Evolutionary conservation across 768 basidiomycete species (phyloP).

Genomic region (Suillus bovinus): DNA sequence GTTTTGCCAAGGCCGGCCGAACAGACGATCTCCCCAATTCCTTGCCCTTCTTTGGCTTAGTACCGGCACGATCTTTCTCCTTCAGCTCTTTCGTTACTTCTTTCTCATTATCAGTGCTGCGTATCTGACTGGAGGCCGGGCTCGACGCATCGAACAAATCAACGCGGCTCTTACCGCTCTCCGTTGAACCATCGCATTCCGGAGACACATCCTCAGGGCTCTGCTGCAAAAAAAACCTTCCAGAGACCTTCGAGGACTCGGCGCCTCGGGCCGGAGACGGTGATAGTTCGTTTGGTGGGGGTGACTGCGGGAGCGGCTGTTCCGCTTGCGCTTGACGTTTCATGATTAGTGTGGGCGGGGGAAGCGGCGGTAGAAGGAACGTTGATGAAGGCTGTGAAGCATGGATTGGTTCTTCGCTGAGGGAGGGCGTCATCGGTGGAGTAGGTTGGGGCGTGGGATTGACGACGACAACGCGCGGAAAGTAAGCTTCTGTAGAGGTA

Average conservation of each 20-base stretch:
- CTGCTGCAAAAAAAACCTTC: constrained; percentile 47
- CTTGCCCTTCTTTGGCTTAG: constrained; percentile 34
- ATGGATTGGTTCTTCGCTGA: constrained; percentile 27
- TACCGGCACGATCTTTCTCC: constrained; percentile 15
- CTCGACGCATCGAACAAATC: constrained; percentile 38
- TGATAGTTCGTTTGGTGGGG: constrained; percentile 9
- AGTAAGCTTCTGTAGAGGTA: constrained; percentile 27
- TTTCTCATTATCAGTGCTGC: constrained; percentile 20
- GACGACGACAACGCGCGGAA: constrained; percentile 66
- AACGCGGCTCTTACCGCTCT: constrained; percentile 33
- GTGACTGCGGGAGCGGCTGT: constrained; percentile 15
- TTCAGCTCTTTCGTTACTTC: constrained; percentile 22
- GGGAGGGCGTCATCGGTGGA: constrained; percentile 67
- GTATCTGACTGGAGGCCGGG: constrained; percentile 33
- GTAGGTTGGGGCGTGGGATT: constrained; percentile 80
- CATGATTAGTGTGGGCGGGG: constrained; percentile 25
- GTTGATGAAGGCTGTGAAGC: constrained; percentile 27
- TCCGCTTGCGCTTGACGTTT: constrained; percentile 22
- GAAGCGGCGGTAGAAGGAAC: constrained; percentile 31
- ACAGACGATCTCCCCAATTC: constrained; percentile 27
- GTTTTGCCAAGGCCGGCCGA: constrained; percentile 28
- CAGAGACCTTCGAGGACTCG: constrained; percentile 25
- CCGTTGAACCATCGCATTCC: constrained; percentile 34
- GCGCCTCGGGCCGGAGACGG: constrained; percentile 15
- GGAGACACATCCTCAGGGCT: constrained; percentile 42